Evolutionary conservation across 2,329 filamentous ascomycete species (phyloP).

Genomic region (Leptographium flavum): DNA sequence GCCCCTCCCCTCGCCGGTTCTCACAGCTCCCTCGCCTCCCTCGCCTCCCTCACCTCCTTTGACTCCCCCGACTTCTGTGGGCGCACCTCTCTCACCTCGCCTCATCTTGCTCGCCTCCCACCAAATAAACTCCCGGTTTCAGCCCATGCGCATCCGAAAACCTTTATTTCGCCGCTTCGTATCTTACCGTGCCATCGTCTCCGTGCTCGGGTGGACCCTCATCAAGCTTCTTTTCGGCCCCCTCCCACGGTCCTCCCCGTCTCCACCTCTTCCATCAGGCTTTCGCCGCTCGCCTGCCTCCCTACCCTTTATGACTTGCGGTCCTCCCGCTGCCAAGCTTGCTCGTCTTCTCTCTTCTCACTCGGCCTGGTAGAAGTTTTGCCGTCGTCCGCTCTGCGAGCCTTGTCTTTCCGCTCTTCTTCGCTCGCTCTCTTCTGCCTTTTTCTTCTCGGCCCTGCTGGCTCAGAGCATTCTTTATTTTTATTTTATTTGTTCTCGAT

Average conservation of each 20-base stretch:
- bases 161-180: neutral
- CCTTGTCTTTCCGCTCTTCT: slow-evolving; percentile 21
- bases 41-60: neutral
- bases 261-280: neutral
- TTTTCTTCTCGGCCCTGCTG: slow-evolving; percentile 34
- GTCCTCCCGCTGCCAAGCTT: slow-evolving; percentile 13
- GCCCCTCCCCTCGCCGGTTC: neutral
- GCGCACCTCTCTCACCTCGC: too few relatives aligned
- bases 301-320: slow-evolving; percentile 25
- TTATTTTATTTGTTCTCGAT: neutral
- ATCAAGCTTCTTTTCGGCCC: slow-evolving; percentile 1
- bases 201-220: neutral
- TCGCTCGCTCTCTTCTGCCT: slow-evolving; percentile 20
- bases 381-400: slow-evolving; percentile 20
- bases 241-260: neutral
- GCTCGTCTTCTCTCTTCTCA: slow-evolving; percentile 10
- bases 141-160: neutral
- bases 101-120: too few relatives aligned
- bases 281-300: slow-evolving; percentile 1
- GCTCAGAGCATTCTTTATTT: slow-evolving; percentile 38
- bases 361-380: slow-evolving; percentile 31
- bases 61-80: neutral
- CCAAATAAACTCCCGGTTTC: too few relatives aligned
- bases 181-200: neutral
- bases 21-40: neutral